Evolutionary conservation across 495 filamentous ascomycete genomes (phyloP).

Genomic region (Tuber brumale): DNA sequence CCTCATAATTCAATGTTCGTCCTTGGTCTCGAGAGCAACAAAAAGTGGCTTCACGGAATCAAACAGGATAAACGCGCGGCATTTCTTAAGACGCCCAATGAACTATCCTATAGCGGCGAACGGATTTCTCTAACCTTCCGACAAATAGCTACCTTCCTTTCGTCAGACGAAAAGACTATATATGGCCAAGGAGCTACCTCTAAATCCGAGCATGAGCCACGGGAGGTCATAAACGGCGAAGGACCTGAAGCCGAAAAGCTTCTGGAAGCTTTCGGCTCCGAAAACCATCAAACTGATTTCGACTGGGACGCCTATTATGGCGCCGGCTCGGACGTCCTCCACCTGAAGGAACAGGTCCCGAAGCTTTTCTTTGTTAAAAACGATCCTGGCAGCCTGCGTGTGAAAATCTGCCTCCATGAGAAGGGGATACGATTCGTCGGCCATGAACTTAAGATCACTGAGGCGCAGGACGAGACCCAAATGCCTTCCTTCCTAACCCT

Average conservation of each 20-base stretch:
- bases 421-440: conserved; percentile 25
- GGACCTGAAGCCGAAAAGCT: conserved; percentile 59
- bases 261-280: conserved; percentile 71
- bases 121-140: conserved; percentile 93
- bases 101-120: conserved; percentile 64
- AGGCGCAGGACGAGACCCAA: conserved; percentile 9
- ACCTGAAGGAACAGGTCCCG: conserved; percentile 44
- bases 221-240: conserved; percentile 61
- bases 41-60: conserved; percentile 83
- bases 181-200: conserved; percentile 84
- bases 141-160: conserved; percentile 76
- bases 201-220: conserved; percentile 57
- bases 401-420: conserved; percentile 34
- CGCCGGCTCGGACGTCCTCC: conserved; percentile 77
- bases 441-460: conserved; percentile 21
- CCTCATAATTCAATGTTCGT: conserved; percentile 85
- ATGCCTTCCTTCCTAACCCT: conserved; percentile 28
- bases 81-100: conserved; percentile 58
- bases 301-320: conserved; percentile 78
- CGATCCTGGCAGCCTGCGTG: conserved; percentile 21
- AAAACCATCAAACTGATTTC: conserved; percentile 69
- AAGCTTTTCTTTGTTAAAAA: conserved; percentile 29
- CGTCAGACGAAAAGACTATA: conserved; percentile 56
- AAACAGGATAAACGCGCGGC: conserved; percentile 70
- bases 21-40: conserved; percentile 75